Conservation (phyloP, 495 filamentous ascomycete species). For the Penicillium soppii region DNA sequence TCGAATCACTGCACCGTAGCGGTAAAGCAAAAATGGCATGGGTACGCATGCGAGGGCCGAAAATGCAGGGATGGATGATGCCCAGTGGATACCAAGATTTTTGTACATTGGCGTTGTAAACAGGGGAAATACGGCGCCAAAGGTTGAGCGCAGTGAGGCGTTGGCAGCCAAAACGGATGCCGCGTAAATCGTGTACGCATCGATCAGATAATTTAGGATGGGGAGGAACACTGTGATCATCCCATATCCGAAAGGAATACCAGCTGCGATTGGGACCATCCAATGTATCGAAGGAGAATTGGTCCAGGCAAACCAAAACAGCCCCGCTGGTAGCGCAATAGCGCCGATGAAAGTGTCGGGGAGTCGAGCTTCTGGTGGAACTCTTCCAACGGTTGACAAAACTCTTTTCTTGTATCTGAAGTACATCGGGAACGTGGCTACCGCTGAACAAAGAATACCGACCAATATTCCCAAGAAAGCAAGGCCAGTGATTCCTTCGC, state of each 20-base stretch:
- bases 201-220: conserved; percentile 59
- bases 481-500: conserved; percentile 3
- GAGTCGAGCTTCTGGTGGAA: conserved; percentile 36
- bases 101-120: conserved; percentile 75
- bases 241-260: conserved; percentile 67
- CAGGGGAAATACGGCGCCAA: conserved; percentile 74
- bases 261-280: conserved; percentile 58
- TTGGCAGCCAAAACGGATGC: conserved; percentile 75
- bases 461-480: conserved; percentile 10
- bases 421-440: neutral
- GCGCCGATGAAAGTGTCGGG: conserved; percentile 38
- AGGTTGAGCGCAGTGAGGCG: conserved; percentile 59
- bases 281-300: conserved; percentile 65
- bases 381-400: neutral
- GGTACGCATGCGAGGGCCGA: conserved; percentile 67
- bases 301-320: conserved; percentile 68
- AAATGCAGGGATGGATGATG: conserved; percentile 70
- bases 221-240: conserved; percentile 69
- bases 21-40: conserved; percentile 71
- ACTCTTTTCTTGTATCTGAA: neutral
- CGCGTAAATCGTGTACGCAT: conserved; percentile 70
- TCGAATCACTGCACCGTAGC: conserved; percentile 49
- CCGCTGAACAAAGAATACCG: conserved; percentile 54
- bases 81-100: conserved; percentile 75
- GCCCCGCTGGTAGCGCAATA: conserved; percentile 40